Evolutionary conservation across 2,329 filamentous ascomycete genomes (phyloP).

Genomic region (Hymenoscyphus occultus): DNA sequence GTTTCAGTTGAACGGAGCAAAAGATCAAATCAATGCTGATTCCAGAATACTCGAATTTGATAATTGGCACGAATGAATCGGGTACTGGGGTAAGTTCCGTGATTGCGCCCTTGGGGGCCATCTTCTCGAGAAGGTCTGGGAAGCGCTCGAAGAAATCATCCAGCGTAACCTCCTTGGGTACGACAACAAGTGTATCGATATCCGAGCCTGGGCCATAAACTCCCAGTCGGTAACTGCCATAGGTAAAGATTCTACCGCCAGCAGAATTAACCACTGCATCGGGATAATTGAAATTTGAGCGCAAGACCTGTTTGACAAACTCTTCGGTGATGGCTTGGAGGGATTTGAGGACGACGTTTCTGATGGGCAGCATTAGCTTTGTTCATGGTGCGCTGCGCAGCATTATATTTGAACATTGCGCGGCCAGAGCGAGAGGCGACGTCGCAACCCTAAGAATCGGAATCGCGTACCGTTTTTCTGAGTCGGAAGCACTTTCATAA

Average conservation of each 20-base stretch:
- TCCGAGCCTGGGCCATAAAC: slow-evolving; percentile 95
- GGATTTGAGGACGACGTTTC: slow-evolving; percentile 65
- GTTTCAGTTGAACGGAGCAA: slow-evolving; percentile 66
- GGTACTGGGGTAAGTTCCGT: slow-evolving; percentile 81
- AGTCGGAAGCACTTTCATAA: slow-evolving; percentile 82
- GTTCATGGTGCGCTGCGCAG: neutral
- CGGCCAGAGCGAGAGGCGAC: neutral
- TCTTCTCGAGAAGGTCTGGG: slow-evolving; percentile 71
- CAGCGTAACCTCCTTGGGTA: slow-evolving; percentile 81
- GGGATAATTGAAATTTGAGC: slow-evolving; percentile 32
- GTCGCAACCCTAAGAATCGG: neutral
- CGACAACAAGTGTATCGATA: slow-evolving; percentile 94
- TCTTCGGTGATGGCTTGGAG: slow-evolving; percentile 79
- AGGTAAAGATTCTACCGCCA: slow-evolving; percentile 91
- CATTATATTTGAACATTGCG: neutral
- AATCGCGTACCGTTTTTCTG: slow-evolving; percentile 66
- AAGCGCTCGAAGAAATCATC: slow-evolving; percentile 92
- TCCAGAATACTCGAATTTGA: slow-evolving; percentile 87
- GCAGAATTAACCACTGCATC: slow-evolving; percentile 77
- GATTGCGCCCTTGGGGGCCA: slow-evolving; percentile 76
- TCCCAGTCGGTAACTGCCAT: slow-evolving; percentile 90
- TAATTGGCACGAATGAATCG: slow-evolving; percentile 93
- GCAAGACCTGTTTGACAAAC: slow-evolving; percentile 76
- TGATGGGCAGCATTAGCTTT: slow-evolving; percentile 21
- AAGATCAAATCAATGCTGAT: slow-evolving; percentile 97